Conservation (phyloP, 345 rosid species). For the Pugionium dolabratum region DNA sequence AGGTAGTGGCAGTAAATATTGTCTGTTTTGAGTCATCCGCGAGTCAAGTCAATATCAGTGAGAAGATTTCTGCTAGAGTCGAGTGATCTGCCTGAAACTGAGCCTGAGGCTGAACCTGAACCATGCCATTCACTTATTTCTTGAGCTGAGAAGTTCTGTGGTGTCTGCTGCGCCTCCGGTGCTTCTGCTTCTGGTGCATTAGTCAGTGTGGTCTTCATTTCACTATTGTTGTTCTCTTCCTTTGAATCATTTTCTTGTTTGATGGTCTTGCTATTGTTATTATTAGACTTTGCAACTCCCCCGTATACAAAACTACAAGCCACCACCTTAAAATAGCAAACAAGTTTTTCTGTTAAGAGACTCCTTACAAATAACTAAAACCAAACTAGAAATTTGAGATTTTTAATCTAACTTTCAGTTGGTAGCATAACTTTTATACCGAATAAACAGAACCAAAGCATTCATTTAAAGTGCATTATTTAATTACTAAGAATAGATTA, state of each 20-base stretch:
- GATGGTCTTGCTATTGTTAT: constrained; percentile 24
- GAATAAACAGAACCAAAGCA: background rate
- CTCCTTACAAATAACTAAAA: background rate
- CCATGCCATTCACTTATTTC: constrained; percentile 63
- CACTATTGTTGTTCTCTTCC: constrained; percentile 43
- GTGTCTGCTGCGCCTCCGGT: constrained; percentile 33
- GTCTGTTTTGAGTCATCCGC: constrained; percentile 56
- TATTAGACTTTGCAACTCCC: constrained; percentile 48
- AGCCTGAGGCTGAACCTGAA: constrained; percentile 39
- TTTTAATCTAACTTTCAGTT: background rate
- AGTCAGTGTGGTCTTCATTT: constrained; percentile 38
- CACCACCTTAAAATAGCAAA: constrained; percentile 61
- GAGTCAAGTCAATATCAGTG: constrained; percentile 83
- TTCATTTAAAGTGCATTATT: background rate
- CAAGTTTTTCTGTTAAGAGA: constrained; percentile 3
- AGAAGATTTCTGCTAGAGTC: constrained; percentile 71
- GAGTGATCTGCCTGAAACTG: constrained; percentile 44
- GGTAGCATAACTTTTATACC: background rate
- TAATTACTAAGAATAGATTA: background rate
- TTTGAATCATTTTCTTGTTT: constrained; percentile 57
- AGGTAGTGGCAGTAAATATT: constrained; percentile 20
- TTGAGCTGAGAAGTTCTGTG: constrained; percentile 53
- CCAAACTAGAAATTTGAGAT: background rate
- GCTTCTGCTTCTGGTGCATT: constrained; percentile 43
- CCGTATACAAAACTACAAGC: constrained; percentile 87